Evolutionary conservation across 257 asterid genomes (phyloP), one percentile per base, ranked within the genome.

Genomic region (Capsicum pubescens): DNA sequence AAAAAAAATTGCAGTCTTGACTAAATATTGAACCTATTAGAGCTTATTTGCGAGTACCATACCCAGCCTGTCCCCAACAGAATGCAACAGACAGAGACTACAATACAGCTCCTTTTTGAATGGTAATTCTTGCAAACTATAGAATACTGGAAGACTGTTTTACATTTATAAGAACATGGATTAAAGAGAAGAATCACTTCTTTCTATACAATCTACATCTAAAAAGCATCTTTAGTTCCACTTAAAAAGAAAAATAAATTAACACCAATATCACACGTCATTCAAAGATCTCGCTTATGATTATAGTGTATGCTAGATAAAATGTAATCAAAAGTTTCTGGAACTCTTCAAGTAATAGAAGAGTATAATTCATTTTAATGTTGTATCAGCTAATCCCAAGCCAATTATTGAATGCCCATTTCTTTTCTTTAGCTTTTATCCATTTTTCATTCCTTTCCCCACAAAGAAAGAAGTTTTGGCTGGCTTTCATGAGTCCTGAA

Each of bases 271-370:
- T 21, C 63, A 14, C 13, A 74, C 7, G 81, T 52, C 13, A 52
- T 76, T 76, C 81, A 21, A 50, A 52, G 81, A 76, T 74, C 44
- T 21, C 12, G 5, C 46, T 44, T 3, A 4, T 74, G 58, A 50
- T 74, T 44, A 74, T 14, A 74, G 60, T 21, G 52, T 52, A 54
- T 76, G 61, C 63, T 50, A 52, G 7, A 76, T 15, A 26, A 26
- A 13, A 52, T 46, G 54, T 76, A 61, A 76, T 52, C 63, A 50
- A 44, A 76, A 21, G 61, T 52, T 55, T 52, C 46, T 76, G 48
- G 63, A 52, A 76, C 64, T 54, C 64, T 77, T 77, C 82, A 54
- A 54, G 82, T 32, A 54, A 76, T 52, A 77, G 64, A 54, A 54
- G 82, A 77, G 32, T 26, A 77, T 21, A 0, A 54, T 77, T 77